Base-by-base conservation (phyloP, 1,284 basidiomycete species). In the Fomitiporia mediterranea region DNA sequence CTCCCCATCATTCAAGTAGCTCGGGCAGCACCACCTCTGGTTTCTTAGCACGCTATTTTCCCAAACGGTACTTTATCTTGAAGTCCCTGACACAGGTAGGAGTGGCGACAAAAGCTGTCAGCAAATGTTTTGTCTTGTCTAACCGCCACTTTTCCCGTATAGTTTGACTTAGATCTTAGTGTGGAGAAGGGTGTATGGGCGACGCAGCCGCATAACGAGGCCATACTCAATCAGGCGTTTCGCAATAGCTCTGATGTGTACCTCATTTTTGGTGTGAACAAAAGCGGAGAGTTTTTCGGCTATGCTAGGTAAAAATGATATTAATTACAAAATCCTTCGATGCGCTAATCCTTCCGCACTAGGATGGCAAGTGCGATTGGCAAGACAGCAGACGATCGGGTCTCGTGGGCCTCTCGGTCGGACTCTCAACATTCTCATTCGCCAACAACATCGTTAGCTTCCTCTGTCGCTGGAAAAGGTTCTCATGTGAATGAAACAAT, bases 201-300 rank as follows among this genome's bases (percentile, higher is more conserved):
- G 34, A 98, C 95, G 0, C 96, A 98, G 70, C 80, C 80, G 57
- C 95, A 98, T 72, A 98, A 98, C 65, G 94, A 98, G 70, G 80
- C 80, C 3, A 82, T 92, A 42, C 74, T 94, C 27, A 93, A 98
- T 64, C 92, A 94, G 68, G 94, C 95, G 0, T 98, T 80, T 70
- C 82, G 93, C 35, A 96, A 91, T 5, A 90, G 89, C 62, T 80
- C 83, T 64, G 85, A 92, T 15, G 94, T 97, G 3, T 89, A 80
- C 65, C 79, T 98, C 43, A 86, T 98, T 62, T 97, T 97, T 65
- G 83, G 93, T 42, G 94, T 92, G 25, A 98, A 98, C 72, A 90
- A 89, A 69, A 91, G 90, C 51, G 88, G 91, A 21, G 88, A 90
- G 67, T 95, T 95, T 65, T 94, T 89, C 65, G 92, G 93, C 27